Evolutionary conservation across 257 asterid genomes (phyloP), one percentile per base, ranked within the genome.

Genomic region (Orobanche coerulescens): DNA sequence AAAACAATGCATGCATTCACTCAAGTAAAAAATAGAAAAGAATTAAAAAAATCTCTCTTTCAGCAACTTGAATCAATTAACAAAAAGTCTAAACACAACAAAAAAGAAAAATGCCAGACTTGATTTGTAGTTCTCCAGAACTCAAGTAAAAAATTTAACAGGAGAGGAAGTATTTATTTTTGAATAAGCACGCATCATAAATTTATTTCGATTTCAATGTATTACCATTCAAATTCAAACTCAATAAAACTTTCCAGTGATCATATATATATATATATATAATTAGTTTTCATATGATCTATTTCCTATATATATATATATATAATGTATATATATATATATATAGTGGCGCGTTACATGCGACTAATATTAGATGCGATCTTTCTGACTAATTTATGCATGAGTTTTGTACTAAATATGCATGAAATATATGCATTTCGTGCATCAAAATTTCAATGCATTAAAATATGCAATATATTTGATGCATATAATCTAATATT

Each of bases 181-280:
- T 13, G 15, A 44, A 58, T 15, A 19, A 30, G 33, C 53, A 56
- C 42, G 51, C 52, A 69, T 49, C 33, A 23, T 50, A 31, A 19
- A 40, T 42, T 22, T 20, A 18, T 20, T 28, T 60, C 26, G 46
- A 22, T 19, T 51, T 39, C 33, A 30, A 13, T 44, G 2, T n/a
- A 56, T 39, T 19, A 36, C 31, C 31, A 47, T 58, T 68, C n/a
- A 30, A 36, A 55, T 36, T 34, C 6, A 19, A 16, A 64, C 71
- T 66, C 25, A 22, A 23, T 37, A 47, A 22, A 34, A 15, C 24
- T 42, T 26, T 19, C 49, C 58, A 11, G 52, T 36, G 15, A 26
- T n/a, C n/a, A n/a, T n/a, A n/a, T n/a, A n/a, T n/a, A n/a, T n/a
- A n/a, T n/a, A n/a, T n/a, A n/a, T n/a, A n/a, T n/a, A n/a, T n/a